phyloP scores from a whole-genome alignment of 768 basidiomycete species.

The Tulasnella sp. region DNA sequence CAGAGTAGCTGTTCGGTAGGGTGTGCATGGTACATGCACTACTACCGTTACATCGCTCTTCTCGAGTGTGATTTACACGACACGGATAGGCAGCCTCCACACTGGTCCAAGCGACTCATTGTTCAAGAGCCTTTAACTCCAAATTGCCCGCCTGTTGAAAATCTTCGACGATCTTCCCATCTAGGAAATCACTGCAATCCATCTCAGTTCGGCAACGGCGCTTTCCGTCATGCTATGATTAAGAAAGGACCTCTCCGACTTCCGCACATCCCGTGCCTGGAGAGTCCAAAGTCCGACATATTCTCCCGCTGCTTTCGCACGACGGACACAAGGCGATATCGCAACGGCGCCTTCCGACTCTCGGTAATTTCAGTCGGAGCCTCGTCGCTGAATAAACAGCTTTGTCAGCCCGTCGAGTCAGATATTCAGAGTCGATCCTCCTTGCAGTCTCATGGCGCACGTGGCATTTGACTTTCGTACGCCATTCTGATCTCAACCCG shows the following conservation, averaged over 20 bases:
- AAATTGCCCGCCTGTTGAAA: not conserved
- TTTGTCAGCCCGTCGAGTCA: not conserved
- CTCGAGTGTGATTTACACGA: not conserved
- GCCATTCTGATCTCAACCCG: not conserved
- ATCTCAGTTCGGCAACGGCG: slow-evolving; percentile 7
- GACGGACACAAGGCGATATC: not conserved
- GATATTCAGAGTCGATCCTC: not conserved
- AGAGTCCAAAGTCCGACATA: not conserved
- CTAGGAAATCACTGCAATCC: slow-evolving; percentile 8
- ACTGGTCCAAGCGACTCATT: not conserved
- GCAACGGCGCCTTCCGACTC: not conserved
- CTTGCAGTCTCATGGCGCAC: not conserved
- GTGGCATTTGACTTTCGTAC: not conserved
- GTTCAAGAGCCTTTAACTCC: not conserved
- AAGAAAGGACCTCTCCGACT: not conserved
- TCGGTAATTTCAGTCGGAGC: not conserved
- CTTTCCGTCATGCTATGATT: not conserved
- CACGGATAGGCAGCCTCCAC: not conserved
- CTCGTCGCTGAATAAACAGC: not conserved
- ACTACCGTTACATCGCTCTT: not conserved
- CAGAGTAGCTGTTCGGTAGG: not conserved
- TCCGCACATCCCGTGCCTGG: not conserved
- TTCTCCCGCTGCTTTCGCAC: not conserved
- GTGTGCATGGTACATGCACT: not conserved
- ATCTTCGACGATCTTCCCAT: slow-evolving; percentile 7